Evolutionary conservation across 148 eudicot species (phyloP), one percentile per base, ranked within the genome.

Genomic region (Persicaria maculosa): DNA sequence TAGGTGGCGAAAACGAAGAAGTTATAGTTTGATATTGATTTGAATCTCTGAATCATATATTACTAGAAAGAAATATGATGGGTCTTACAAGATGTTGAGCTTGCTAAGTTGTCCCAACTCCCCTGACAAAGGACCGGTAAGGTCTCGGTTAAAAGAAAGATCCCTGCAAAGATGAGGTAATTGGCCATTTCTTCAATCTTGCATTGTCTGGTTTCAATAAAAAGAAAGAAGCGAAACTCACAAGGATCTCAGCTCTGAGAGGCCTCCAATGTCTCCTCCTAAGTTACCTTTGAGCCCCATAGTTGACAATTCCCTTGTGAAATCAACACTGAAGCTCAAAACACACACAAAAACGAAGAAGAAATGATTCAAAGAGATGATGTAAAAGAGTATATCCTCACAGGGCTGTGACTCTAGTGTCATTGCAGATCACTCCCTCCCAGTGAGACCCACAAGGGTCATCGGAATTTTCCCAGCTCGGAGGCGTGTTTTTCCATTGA

Each of bases 361-460:
- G 2, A 22, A 72, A 10, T 9, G 16, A 14, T n/a, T 64, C 5
- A 67, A 46, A 55, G 19, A 61, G 8, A 25, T 50, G 14, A 72
- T 20, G 59, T 71, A 73, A 40, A 50, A 25, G 19, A 1, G 73
- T 40, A 22, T 46, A 47, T 77, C 68, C 91, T 86, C 64, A 94
- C 98, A 94, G 72, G 17, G 91, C 82, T 50, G 87, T 85, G 25
- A 94, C 88, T 71, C 91, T 88, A 44, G 91, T 84, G 69, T 72
- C 79, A 77, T 81, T 89, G 85, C 98, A 94, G 3, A 85, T 83
- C 50, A 94, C 85, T 25, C 98, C 98, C 72, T 94, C 98, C 98
- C 98, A 94, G 2, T 71, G 72, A 72, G 16, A 62, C 7, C 85
- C 89, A 78, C 98, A 94, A 57, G 98, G 97, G 81, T 94, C 98